Percentiles rank a stretch among this genome's conserved stretches.
phyloP scores from a whole-genome alignment of 306 rosid genomes.

The Gynostemma pentaphyllum region DNA sequence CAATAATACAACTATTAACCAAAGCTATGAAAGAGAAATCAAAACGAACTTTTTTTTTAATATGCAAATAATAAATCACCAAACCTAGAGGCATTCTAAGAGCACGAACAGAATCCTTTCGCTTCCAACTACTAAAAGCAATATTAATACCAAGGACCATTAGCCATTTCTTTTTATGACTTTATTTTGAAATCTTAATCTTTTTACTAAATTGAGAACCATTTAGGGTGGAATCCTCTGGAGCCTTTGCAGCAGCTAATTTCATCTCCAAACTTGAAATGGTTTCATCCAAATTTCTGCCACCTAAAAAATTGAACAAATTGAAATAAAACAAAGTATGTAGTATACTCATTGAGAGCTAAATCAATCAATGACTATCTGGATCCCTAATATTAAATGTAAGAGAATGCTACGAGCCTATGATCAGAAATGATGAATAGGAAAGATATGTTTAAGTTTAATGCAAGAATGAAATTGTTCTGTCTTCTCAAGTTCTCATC shows the following conservation, averaged over 20 bases:
- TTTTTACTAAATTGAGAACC: slow-evolving; percentile 18
- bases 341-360: no score
- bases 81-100: slow-evolving; percentile 51
- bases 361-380: no score
- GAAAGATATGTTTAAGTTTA: no score
- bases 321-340: no score
- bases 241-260: slow-evolving; percentile 37
- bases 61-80: neutral
- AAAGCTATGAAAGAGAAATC: no score
- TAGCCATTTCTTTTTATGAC: slow-evolving; percentile 27
- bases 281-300: slow-evolving; percentile 34
- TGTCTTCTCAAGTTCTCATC: no score
- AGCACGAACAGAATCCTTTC: slow-evolving; percentile 39
- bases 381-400: no score
- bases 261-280: slow-evolving; percentile 42
- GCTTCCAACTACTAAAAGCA: slow-evolving; percentile 45
- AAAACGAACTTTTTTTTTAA: no score
- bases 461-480: no score
- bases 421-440: no score
- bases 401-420: no score
- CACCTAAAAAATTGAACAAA: neutral
- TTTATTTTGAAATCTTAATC: slow-evolving; percentile 13
- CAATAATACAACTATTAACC: no score
- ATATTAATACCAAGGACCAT: slow-evolving; percentile 42
- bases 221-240: slow-evolving; percentile 25